Percentiles rank a stretch among this genome's conserved stretches.
phyloP scores from a whole-genome alignment of 1,284 basidiomycete species.

The Neolentinus lepideus region DNA sequence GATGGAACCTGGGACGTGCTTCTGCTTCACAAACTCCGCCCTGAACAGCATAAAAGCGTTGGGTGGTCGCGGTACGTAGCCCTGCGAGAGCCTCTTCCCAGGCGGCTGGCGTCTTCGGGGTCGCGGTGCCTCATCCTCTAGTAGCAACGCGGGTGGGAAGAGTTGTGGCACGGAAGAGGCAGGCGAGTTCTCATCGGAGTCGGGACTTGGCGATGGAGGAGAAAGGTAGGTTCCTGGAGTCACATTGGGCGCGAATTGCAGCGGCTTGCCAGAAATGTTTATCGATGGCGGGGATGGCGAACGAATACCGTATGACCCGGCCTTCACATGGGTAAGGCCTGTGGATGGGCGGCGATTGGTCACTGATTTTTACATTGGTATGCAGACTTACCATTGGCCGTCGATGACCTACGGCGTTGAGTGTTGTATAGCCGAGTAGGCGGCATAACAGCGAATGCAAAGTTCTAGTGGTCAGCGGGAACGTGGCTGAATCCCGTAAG shows the following conservation, averaged over 20 bases:
- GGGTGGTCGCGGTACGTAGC: constrained; percentile 82
- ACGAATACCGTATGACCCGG: constrained; percentile 48
- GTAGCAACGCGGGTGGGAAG: constrained; percentile 38
- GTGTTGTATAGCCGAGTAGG: not conserved
- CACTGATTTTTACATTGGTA: not conserved
- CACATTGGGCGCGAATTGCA: constrained; percentile 57
- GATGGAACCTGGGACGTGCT: constrained; percentile 76
- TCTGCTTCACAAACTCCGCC: constrained; percentile 77
- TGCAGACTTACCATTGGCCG: not conserved
- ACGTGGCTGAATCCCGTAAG: not conserved
- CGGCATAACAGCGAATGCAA: not conserved
- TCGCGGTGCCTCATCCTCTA: constrained; percentile 21
- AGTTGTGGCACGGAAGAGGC: constrained; percentile 17
- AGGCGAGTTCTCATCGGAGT: constrained; percentile 8
- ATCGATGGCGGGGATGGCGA: constrained; percentile 41
- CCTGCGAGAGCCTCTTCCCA: constrained; percentile 54
- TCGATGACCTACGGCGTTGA: not conserved
- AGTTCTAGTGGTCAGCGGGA: not conserved
- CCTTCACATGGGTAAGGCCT: constrained; percentile 38
- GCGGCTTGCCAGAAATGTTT: constrained; percentile 20
- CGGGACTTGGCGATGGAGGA: constrained; percentile 21
- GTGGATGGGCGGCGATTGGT: constrained; percentile 14
- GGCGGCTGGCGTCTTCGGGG: constrained; percentile 38
- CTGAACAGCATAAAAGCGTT: constrained; percentile 95
- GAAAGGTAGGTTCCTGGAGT: constrained; percentile 53